phyloP scores from a whole-genome alignment of 306 rosid genomes.

The Cajanus cajan region DNA sequence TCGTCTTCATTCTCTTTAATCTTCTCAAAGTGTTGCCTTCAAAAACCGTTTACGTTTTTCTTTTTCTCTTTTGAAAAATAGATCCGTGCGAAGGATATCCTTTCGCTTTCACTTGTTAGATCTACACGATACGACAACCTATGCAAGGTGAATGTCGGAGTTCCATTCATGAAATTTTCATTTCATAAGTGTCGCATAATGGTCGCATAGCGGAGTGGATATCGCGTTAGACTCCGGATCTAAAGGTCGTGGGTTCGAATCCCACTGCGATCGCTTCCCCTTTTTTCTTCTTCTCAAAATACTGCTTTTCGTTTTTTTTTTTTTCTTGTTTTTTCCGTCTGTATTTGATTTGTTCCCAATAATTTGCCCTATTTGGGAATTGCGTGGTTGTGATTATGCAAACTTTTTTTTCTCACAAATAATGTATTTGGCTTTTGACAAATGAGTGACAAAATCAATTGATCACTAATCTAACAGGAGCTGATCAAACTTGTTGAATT shows the following conservation, averaged over 20 bases:
- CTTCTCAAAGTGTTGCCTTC: not conserved
- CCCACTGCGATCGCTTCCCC: conserved; percentile 83
- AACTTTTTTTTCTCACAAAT: not conserved
- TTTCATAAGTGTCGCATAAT: not conserved
- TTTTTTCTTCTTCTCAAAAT: not conserved
- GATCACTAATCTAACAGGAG: not conserved
- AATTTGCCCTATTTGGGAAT: not conserved
- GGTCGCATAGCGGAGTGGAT: conserved; percentile 99
- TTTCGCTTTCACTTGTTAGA: conserved; percentile 3
- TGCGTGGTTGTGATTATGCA: not conserved
- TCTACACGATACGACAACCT: not conserved
- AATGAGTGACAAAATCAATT: not conserved
- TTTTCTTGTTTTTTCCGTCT: not conserved
- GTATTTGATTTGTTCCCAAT: not conserved
- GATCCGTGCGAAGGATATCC: not conserved
- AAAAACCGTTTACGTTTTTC: not conserved
- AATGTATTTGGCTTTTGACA: not conserved
- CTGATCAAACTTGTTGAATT: not conserved
- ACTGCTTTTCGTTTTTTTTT: not conserved
- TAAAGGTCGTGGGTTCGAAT: conserved; percentile 99
- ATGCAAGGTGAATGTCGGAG: not conserved
- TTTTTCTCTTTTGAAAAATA: not conserved
- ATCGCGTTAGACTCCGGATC: conserved; percentile 99
- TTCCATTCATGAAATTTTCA: not conserved
- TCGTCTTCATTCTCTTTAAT: conserved; percentile 1